Conservation (phyloP, 257 asterid species). For the Voacanga thouarsii region DNA sequence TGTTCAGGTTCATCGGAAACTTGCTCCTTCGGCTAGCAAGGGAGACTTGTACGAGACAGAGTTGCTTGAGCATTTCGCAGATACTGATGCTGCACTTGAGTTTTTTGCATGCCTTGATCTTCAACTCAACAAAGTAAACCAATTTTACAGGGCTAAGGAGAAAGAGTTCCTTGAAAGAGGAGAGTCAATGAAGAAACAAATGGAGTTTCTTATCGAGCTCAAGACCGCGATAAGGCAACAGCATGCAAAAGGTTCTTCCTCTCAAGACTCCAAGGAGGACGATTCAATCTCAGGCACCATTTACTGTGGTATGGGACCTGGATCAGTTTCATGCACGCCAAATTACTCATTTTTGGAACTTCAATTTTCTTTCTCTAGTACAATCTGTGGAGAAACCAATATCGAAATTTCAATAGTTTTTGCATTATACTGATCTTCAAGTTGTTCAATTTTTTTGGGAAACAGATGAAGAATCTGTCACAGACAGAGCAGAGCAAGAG, state of each 20-base stretch:
- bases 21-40: conserved; percentile 41
- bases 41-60: conserved; percentile 77
- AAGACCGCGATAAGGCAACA: conserved; percentile 46
- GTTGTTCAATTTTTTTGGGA: neutral
- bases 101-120: conserved; percentile 67
- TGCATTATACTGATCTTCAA: neutral
- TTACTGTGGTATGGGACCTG: conserved; percentile 55
- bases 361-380: neutral
- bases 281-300: conserved; percentile 70
- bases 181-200: conserved; percentile 65
- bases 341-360: neutral
- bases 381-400: too few species aligned
- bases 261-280: conserved; percentile 53
- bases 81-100: conserved; percentile 60
- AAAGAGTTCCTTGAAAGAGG: conserved; percentile 84
- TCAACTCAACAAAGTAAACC: conserved; percentile 91
- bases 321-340: conserved; percentile 9
- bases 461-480: conserved; percentile 61
- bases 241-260: conserved; percentile 32
- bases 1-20: conserved; percentile 64
- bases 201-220: conserved; percentile 73
- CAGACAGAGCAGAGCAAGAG: conserved; percentile 40
- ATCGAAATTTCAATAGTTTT: neutral
- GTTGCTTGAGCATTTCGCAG: conserved; percentile 64
- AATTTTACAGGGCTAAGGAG: conserved; percentile 64